phyloP scores from a whole-genome alignment of 768 basidiomycete genomes.

The Wakefieldia striispora region DNA sequence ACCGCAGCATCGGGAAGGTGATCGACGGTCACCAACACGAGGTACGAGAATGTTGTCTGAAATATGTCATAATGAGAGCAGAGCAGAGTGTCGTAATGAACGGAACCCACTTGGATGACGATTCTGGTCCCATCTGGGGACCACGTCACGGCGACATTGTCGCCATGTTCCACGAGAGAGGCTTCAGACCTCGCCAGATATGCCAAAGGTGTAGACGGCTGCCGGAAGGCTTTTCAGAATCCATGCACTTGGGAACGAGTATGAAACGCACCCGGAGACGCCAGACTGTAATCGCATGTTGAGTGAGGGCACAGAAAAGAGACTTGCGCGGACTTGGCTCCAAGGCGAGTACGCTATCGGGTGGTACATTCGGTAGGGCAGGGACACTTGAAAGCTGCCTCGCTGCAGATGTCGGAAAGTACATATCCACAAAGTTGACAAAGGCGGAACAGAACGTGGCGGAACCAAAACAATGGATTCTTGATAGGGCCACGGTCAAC shows the following conservation, averaged over 20 bases:
- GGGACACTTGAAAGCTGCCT: constrained; percentile 69
- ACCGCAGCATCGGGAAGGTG: constrained; percentile 53
- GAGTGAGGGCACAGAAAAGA: constrained; percentile 77
- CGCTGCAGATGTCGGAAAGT: constrained; percentile 82
- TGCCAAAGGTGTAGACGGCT: constrained; percentile 74
- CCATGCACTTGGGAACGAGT: not conserved
- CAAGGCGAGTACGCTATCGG: constrained; percentile 57
- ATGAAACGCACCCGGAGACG: constrained; percentile 64
- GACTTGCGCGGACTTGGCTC: constrained; percentile 69
- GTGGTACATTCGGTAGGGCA: constrained; percentile 58
- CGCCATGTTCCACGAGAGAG: constrained; percentile 82
- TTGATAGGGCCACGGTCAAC: not conserved
- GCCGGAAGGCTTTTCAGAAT: constrained; percentile 3
- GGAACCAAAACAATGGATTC: not conserved
- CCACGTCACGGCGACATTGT: constrained; percentile 74
- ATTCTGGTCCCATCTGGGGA: constrained; percentile 78
- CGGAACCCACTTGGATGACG: constrained; percentile 65
- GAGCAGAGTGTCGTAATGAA: not conserved
- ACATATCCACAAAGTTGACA: constrained; percentile 47
- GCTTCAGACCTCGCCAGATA: constrained; percentile 72
- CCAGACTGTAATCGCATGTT: constrained; percentile 73
- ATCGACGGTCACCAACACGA: constrained; percentile 71
- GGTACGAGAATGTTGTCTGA: constrained; percentile 78
- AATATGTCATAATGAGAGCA: not conserved
- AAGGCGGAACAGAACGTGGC: not conserved